Evolutionary conservation across 2,329 filamentous ascomycete genomes (phyloP), one percentile per base, ranked within the genome.

Genomic region (Pseudocercospora pini-densiflorae): DNA sequence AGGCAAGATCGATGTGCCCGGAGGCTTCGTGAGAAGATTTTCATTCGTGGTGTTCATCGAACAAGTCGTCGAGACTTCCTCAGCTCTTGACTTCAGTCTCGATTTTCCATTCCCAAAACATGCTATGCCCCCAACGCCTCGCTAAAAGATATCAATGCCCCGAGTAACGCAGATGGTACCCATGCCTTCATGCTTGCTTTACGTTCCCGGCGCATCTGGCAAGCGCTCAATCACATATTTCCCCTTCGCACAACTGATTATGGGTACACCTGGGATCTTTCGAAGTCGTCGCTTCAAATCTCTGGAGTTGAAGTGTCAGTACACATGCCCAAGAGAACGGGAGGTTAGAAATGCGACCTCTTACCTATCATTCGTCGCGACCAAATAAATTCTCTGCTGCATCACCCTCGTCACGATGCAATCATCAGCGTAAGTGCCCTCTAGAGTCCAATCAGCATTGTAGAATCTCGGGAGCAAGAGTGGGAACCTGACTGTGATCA

Each of bases 151-250:
- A 24, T 47, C 57, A 43, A 43, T 8, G 16, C 16, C n/a, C 5
- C 40, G 5, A 9, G 40, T 8, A 19, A 9, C n/a, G 16, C 16
- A 19, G 1, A 43, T n/a, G 5, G 40, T 8, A 2, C 16, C 40
- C 16, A 19, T 43, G 3, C 16, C 16, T 43, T 7, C 40, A 19
- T 43, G 6, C n/a, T 33, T 58, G 58, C 14, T 59, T 72, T 69
- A 86, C 64, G 84, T 88, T 72, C 93, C 90, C 36, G 92, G 92
- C 43, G 92, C 92, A 79, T 93, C 92, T 5, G 94, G 94, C 69
- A 97, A 81, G 31, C 94, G 88, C 84, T 98, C 95, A 75, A 99
- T 95, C 57, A 94, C 90, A 80, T 97, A 98, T 80, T 97, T 97
- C 54, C 92, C 93, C 75, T 92, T 87, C 5, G 91, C 92, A 29